A percentile compares a stretch with the other conserved stretches of the same genome.
phyloP scores from a whole-genome alignment of 805 yeast species.

The Hagleromyces aurorensis region DNA sequence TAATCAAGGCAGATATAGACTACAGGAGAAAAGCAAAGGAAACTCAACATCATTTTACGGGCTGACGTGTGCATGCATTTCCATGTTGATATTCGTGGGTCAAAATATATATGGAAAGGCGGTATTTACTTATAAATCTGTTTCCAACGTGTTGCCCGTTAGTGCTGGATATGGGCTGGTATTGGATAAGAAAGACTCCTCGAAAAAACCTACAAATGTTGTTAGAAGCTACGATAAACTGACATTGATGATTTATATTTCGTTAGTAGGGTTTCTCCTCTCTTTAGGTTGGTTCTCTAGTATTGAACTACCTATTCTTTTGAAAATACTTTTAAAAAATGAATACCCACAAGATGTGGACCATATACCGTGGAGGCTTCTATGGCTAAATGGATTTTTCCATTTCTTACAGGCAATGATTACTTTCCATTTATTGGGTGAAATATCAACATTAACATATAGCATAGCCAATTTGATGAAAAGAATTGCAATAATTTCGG shows the following conservation, averaged over 20 bases:
- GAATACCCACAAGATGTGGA: slow-evolving; percentile 17
- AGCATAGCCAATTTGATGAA: slow-evolving; percentile 84
- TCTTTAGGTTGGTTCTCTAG: slow-evolving; percentile 68
- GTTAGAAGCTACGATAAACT: slow-evolving; percentile 65
- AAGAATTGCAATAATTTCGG: slow-evolving; percentile 74
- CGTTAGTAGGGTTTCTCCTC: slow-evolving; percentile 59
- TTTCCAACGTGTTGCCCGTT: too few species aligned
- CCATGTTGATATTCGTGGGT: slow-evolving; percentile 70
- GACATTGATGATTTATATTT: slow-evolving; percentile 73
- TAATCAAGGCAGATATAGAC: slow-evolving; percentile 4
- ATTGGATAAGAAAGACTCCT: slow-evolving; percentile 11
- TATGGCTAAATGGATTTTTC: slow-evolving; percentile 60
- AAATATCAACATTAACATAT: slow-evolving; percentile 76
- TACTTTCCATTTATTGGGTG: slow-evolving; percentile 73
- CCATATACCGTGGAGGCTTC: slow-evolving; percentile 39
- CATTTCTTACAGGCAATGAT: slow-evolving; percentile 76
- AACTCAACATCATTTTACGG: slow-evolving; percentile 39
- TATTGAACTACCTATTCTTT: slow-evolving; percentile 44
- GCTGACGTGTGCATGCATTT: slow-evolving; percentile 54
- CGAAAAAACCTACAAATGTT: too few species aligned
- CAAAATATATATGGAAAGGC: slow-evolving; percentile 85
- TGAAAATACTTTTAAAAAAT: slow-evolving; percentile 13
- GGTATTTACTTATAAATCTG: slow-evolving; percentile 51
- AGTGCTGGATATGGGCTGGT: too few species aligned
- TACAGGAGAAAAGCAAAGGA: too few species aligned